Base-by-base conservation (phyloP, 2,329 filamentous ascomycete genomes). In the Aureobasidium sp. region DNA sequence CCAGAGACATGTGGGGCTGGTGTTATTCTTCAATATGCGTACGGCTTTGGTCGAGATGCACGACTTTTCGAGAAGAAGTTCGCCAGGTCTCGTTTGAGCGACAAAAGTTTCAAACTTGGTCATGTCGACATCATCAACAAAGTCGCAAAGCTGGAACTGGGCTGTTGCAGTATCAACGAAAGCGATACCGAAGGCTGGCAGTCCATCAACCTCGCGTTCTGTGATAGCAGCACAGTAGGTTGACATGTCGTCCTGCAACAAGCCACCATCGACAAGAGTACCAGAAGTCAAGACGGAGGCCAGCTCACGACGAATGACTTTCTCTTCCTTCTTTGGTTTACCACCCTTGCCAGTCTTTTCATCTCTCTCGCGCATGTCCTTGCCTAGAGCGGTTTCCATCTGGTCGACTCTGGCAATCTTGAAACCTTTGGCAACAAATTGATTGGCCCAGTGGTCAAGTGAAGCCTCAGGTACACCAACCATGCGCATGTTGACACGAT, bases 401-500 rank as follows among this genome's bases (percentile, higher is more conserved):
- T 99, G 94, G 73, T 97, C 94, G 27, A 99, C 94, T 20, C 93
- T 84, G 7, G 94, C 94, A 60, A 99, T 95, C 76, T 99, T 99
- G 84, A 87, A 96, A 37, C 95, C 94, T 74, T 97, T 97, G 63
- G 93, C 94, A 44, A 99, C 92, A 69, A 99, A 99, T 70, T 99
- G 94, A 70, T 95, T 96, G 62, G 94, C 91, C 94, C 94, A 99
- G 73, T 94, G 87, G 70, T 94, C 90, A n/a, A 99, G 80, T 13
- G 91, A 96, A 71, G 91, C 89, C 74, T 99, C 94, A 0, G 94
- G 94, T 0, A 99, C 94, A 64, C 94, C 94, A 2, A 97, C 94
- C 94, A 99, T 99, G 67, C 93, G 89, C 94, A 99, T 99, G 73
- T 99, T 99, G 73, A 99, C 94, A 61, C 94, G 85, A 70, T 99